Conservation (phyloP, 2,329 filamentous ascomycete genomes). For the Trichoderma hamatum region DNA sequence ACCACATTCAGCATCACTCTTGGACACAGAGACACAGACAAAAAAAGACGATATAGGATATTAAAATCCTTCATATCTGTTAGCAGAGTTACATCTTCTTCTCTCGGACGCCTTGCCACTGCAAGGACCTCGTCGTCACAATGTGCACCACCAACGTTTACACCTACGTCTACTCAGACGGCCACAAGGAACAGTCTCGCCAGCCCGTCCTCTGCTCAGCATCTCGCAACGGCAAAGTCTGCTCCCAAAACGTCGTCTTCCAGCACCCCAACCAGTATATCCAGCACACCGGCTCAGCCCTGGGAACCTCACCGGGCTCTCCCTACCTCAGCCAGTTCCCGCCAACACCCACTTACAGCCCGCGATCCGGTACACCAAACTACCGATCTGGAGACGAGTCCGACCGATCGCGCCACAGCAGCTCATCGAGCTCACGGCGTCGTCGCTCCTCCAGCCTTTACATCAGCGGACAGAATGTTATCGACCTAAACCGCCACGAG, state of each 20-base stretch:
- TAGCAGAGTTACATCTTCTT: background rate
- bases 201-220: conserved; percentile 45
- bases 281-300: conserved; percentile 36
- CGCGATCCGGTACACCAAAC: conserved; percentile 37
- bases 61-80: background rate
- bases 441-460: conserved; percentile 43
- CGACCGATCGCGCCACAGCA: conserved; percentile 41
- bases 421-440: conserved; percentile 39
- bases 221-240: conserved; percentile 47
- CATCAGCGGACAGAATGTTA: conserved; percentile 43
- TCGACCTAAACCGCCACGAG: conserved; percentile 41
- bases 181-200: conserved; percentile 40
- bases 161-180: conserved; percentile 52
- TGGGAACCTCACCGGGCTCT: conserved; percentile 38
- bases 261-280: conserved; percentile 47
- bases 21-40: background rate
- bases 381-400: conserved; percentile 46
- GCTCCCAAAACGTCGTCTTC: conserved; percentile 46
- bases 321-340: conserved; percentile 42
- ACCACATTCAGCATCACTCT: conserved; percentile 1
- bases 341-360: conserved; percentile 45
- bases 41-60: background rate
- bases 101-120: background rate
- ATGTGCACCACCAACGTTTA: conserved; percentile 57
- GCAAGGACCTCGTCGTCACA: conserved; percentile 35